Percentiles rank a stretch among this genome's conserved stretches.
Evolutionary conservation across 2,329 filamentous ascomycete species (phyloP).

Genomic region (Microdochium paspali): DNA sequence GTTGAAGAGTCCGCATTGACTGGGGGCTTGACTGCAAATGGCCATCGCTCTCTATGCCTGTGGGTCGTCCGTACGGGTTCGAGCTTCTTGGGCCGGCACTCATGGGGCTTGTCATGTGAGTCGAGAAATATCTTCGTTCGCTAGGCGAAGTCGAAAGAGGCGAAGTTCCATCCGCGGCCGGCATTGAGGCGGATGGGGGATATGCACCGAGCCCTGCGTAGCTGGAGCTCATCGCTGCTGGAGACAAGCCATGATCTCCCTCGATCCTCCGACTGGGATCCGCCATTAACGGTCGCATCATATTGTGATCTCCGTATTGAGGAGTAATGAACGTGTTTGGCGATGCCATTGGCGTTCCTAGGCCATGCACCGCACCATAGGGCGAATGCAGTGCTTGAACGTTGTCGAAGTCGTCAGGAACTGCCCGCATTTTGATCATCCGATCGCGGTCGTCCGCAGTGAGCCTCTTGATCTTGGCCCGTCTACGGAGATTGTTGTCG

Average conservation of each 20-base stretch:
- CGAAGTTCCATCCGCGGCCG: constrained; percentile 44
- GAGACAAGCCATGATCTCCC: constrained; percentile 56
- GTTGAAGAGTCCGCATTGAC: constrained; percentile 42
- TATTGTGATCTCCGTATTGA: constrained; percentile 43
- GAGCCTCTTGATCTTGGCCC: constrained; percentile 63
- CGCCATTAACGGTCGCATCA: constrained; percentile 59
- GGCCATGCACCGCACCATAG: constrained; percentile 50
- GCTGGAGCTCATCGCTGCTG: constrained; percentile 56
- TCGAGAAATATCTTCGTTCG: constrained; percentile 44
- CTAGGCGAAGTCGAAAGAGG: constrained; percentile 44
- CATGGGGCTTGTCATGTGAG: constrained; percentile 36
- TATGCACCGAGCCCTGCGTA: constrained; percentile 60
- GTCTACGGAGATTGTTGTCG: constrained; percentile 29
- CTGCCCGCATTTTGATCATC: constrained; percentile 63
- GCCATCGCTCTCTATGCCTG: constrained; percentile 32
- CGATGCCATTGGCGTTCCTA: constrained; percentile 26
- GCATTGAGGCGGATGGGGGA: constrained; percentile 34
- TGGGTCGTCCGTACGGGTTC: constrained; percentile 42
- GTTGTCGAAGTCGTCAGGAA: constrained; percentile 63
- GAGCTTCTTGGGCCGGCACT: constrained; percentile 37
- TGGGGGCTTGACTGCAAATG: constrained; percentile 35
- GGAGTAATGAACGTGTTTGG: constrained; percentile 24
- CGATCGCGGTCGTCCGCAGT: constrained; percentile 61
- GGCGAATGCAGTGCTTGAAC: constrained; percentile 59
- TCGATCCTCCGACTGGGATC: constrained; percentile 56